Percentiles rank a stretch among this genome's conserved stretches.
Conservation (phyloP, 805 yeast species). For the Myxozyma mucilagina region DNA sequence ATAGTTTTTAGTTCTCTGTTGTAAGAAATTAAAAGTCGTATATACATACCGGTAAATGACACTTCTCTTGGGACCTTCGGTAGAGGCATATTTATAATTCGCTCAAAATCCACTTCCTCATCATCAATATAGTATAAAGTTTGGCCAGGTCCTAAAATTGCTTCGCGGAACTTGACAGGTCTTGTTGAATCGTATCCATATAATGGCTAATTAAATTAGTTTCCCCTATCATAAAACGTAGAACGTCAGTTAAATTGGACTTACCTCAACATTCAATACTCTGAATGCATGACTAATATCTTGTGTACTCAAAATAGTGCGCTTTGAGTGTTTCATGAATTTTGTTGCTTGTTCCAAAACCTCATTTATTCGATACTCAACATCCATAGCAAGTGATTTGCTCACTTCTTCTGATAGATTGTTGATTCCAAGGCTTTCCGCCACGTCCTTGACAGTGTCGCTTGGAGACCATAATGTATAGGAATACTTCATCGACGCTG, state of each 20-base stretch:
- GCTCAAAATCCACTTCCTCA: constrained; percentile 93
- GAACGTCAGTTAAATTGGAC: constrained; percentile 34
- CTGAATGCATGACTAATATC: constrained; percentile 81
- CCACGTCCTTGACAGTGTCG: constrained; percentile 92
- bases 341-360: constrained; percentile 93
- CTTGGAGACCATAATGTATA: constrained; percentile 42
- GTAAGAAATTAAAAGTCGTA: not conserved
- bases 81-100: constrained; percentile 85
- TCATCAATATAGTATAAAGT: constrained; percentile 86
- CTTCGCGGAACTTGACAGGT: constrained; percentile 79
- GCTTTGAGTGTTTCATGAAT: constrained; percentile 91
- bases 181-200: constrained; percentile 48
- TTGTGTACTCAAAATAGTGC: constrained; percentile 74
- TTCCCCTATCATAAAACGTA: not conserved
- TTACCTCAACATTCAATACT: constrained; percentile 87
- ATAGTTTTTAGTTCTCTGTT: not conserved
- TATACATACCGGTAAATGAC: constrained; percentile 78
- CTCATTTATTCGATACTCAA: constrained; percentile 96
- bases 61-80: constrained; percentile 94
- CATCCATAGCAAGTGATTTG: constrained; percentile 95
- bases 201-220: constrained; percentile 39
- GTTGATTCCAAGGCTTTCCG: constrained; percentile 81
- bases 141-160: constrained; percentile 87
- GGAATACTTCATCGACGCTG: constrained; percentile 22
- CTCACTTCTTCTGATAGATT: constrained; percentile 86